phyloP scores from a whole-genome alignment of 2,329 filamentous ascomycete species.

The Aspergillus udagawae region DNA sequence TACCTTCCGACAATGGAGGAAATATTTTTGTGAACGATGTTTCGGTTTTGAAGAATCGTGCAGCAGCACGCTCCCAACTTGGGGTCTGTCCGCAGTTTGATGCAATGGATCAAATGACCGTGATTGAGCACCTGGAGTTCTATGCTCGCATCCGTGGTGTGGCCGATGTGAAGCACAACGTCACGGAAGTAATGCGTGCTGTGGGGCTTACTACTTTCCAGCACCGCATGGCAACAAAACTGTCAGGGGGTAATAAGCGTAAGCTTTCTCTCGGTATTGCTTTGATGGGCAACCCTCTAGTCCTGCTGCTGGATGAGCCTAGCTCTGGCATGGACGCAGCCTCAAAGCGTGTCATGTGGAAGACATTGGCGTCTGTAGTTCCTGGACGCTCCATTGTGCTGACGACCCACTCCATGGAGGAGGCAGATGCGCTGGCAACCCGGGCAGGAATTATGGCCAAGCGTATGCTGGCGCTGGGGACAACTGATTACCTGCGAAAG shows the following conservation, averaged over 20 bases:
- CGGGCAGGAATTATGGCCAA: slow-evolving; percentile 81
- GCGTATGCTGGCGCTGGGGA: slow-evolving; percentile 80
- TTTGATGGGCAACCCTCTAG: slow-evolving; percentile 84
- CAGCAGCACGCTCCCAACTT: slow-evolving; percentile 68
- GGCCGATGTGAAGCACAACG: slow-evolving; percentile 69
- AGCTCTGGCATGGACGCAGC: slow-evolving; percentile 85
- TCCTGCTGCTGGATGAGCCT: slow-evolving; percentile 85
- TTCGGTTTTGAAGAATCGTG: slow-evolving; percentile 68
- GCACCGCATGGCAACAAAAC: slow-evolving; percentile 69
- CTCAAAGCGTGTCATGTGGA: slow-evolving; percentile 91
- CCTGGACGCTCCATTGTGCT: slow-evolving; percentile 77
- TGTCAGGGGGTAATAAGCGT: slow-evolving; percentile 90
- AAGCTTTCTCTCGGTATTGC: slow-evolving; percentile 87
- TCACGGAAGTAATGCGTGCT: slow-evolving; percentile 70
- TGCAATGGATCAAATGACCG: slow-evolving; percentile 87
- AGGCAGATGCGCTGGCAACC: slow-evolving; percentile 81
- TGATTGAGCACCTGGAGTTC: slow-evolving; percentile 78
- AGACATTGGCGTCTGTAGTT: slow-evolving; percentile 69
- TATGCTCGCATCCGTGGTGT: slow-evolving; percentile 84
- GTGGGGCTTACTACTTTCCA: slow-evolving; percentile 72
- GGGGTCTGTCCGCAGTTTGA: slow-evolving; percentile 91
- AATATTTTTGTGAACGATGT: slow-evolving; percentile 76
- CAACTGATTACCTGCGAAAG: slow-evolving; percentile 65
- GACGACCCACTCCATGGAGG: slow-evolving; percentile 94
- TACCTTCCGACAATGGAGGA: slow-evolving; percentile 65